These are phyloP conservation scores for Hymenoscyphus repandus DNA, from an alignment of 2,329 filamentous ascomycete species.

Conservation along the genomic window DNA sequence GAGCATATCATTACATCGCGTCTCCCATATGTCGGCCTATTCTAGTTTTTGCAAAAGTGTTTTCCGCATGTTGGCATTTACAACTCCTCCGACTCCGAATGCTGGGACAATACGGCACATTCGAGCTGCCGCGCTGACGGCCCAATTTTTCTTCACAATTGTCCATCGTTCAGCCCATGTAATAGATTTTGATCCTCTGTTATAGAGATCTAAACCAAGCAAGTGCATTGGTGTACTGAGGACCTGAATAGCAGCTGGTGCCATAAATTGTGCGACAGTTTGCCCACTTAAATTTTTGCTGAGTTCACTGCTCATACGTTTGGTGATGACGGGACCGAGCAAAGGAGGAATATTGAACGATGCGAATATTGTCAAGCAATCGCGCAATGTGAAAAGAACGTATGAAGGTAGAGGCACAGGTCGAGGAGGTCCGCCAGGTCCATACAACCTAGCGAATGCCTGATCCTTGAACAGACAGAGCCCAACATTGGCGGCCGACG, in stretches of 20 bases:
- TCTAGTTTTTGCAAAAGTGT: slow-evolving; percentile 60
- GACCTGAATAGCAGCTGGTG: slow-evolving; percentile 74
- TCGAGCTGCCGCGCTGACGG: slow-evolving; percentile 65
- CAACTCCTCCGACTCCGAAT: slow-evolving; percentile 82
- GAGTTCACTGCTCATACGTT: slow-evolving; percentile 48
- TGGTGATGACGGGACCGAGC: slow-evolving; percentile 63
- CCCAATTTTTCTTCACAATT: slow-evolving; percentile 70
- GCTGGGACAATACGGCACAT: slow-evolving; percentile 84
- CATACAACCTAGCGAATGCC: slow-evolving; percentile 78
- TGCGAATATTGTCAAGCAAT: slow-evolving; percentile 86
- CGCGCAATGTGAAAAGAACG: slow-evolving; percentile 72
- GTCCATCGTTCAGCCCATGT: slow-evolving; percentile 55
- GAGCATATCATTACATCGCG: not conserved
- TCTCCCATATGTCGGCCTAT: not conserved
- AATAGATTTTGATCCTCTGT: slow-evolving; percentile 46
- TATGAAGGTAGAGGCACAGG: slow-evolving; percentile 67
- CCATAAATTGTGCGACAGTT: slow-evolving; percentile 70
- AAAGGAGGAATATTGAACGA: slow-evolving; percentile 84
- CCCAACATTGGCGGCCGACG: slow-evolving; percentile 75
- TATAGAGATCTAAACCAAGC: slow-evolving; percentile 81
- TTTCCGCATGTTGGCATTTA: slow-evolving; percentile 68
- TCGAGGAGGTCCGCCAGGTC: slow-evolving; percentile 49
- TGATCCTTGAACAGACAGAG: slow-evolving; percentile 88
- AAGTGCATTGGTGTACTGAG: slow-evolving; percentile 79
- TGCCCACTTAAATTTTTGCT: slow-evolving; percentile 46